A percentile compares a stretch with the other conserved stretches of the same genome.
phyloP scores from a whole-genome alignment of 192 early-diverging fungal species.

The Phlyctochytrium bullatum region DNA sequence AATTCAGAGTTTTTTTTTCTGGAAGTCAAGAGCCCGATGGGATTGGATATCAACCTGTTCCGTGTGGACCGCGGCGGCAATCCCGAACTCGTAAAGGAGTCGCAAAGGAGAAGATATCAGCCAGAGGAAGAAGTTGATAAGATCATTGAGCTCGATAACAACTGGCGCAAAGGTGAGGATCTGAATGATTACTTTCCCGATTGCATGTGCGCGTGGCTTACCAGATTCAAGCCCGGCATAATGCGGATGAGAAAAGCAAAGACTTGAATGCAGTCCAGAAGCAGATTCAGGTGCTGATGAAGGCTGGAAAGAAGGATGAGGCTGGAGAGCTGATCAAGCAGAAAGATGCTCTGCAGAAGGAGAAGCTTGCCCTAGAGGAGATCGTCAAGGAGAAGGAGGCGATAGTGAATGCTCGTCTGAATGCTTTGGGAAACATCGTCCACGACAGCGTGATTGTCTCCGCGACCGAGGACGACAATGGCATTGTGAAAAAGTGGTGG shows the following conservation, averaged over 20 bases:
- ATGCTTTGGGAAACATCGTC: slow-evolving; percentile 88
- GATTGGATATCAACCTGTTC: slow-evolving; percentile 87
- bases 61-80: slow-evolving; percentile 90
- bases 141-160: slow-evolving; percentile 83
- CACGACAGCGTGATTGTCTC: slow-evolving; percentile 87
- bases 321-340: slow-evolving; percentile 67
- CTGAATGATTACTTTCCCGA: not conserved
- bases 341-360: slow-evolving; percentile 71
- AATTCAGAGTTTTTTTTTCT: not conserved
- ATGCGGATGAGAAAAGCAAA: slow-evolving; percentile 86
- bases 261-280: slow-evolving; percentile 90
- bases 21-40: too few species aligned
- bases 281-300: slow-evolving; percentile 83
- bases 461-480: slow-evolving; percentile 72
- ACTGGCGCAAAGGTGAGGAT: slow-evolving; percentile 79
- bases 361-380: slow-evolving; percentile 59
- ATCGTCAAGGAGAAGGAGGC: slow-evolving; percentile 67
- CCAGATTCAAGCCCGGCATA: slow-evolving; percentile 69
- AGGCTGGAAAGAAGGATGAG: slow-evolving; percentile 80
- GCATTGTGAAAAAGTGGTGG: slow-evolving; percentile 49
- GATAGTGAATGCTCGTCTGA: slow-evolving; percentile 60
- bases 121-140: slow-evolving; percentile 85
- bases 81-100: slow-evolving; percentile 88
- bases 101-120: slow-evolving; percentile 75
- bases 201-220: not conserved